Evolutionary conservation across 2,329 filamentous ascomycete species (phyloP), one percentile per base, ranked within the genome.

Genomic region (Cladosporium velox): DNA sequence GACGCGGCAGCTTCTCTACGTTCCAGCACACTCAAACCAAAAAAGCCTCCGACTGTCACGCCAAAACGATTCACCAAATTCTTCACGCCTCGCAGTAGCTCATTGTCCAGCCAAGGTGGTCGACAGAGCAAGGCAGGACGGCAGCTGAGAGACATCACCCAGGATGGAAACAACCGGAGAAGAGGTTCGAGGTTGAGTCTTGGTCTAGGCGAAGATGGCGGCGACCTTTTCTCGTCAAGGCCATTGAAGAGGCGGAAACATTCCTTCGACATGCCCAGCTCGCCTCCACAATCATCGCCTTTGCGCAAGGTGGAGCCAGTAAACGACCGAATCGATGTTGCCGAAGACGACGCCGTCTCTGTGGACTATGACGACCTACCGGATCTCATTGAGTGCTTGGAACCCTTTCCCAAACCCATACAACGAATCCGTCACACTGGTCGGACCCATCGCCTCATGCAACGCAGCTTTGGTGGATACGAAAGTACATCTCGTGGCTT

Each of bases 1-100:
- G 64, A 65, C 28, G 35, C 47, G 15, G 57, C 57, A 10, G 35
- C 61, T 32, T 35, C 57, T 7, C 15, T 65, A n/a, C 55, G 55
- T 8, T 65, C 64, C 49, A 74, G 68, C 70, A 72, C 74, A 59
- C 66, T 69, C 28, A 84, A 83, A 70, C 77, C 76, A 44, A 82
- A 76, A 69, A 80, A 79, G 67, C 79, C 80, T 35, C 82, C 82
- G 6, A 82, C 81, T 32, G 82, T 84, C 69, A 84, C 82, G 0
- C 82, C 82, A 7, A 82, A 82, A 70, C 78, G 82, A 66, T 84
- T 84, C 74, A 82, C 74, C 58, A 79, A 80, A 67, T 84, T 84
- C 75, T 84, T 84, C 74, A 83, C 81, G 14, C 82, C 82, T 12
- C 76, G 81, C 57, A 72, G 68, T n/a, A 60, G 32, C 38, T 76